Base-by-base conservation (phyloP, 305 asterid species). In the Fraxinus latifolia region DNA sequence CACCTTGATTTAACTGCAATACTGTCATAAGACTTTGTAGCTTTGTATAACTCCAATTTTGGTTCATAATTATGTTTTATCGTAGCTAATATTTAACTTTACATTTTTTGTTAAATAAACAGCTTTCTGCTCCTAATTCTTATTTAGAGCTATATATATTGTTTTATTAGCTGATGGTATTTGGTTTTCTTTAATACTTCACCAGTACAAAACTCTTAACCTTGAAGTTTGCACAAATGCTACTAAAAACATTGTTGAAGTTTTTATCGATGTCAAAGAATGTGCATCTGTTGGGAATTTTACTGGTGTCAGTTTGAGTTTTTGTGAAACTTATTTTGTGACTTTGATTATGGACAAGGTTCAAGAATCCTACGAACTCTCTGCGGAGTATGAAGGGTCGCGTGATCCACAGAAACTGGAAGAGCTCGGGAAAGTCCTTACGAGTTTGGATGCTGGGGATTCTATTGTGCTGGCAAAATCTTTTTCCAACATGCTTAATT, bases 361-460 rank as follows among this genome's bases (percentile, higher is more conserved):
- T 78, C 95, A 91, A 90, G 94, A 91, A 15, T 90, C 92, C 81
- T 92, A 91, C 29, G 92, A 91, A 89, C 80, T 92, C 31, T 91
- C 93, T 1, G 97, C 97, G 34, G 93, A 89, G 79, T 92, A 92
- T 4, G 95, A 90, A 82, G 92, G 91, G 70, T 80, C 85, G 31
- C 90, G 89, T 2, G 91, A 92, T 39, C 87, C 93, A 0, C 76
- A 84, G 65, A 92, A 92, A 70, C 88, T 92, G 73, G 97, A 92
- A 83, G 95, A 92, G 87, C 94, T 92, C 27, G 97, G 97, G 78
- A 84, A 77, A 19, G 93, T 91, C 65, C 91, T 92, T 21, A 92
- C 92, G 12, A 85, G 93, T 84, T 88, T 92, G 89, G 97, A 92
- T 86, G 92, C 97, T 50, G 97, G 97, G 44, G 97, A 92, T 82